Evolutionary conservation across 1,284 basidiomycete species (phyloP).

Genomic region (Ustilago curta): DNA sequence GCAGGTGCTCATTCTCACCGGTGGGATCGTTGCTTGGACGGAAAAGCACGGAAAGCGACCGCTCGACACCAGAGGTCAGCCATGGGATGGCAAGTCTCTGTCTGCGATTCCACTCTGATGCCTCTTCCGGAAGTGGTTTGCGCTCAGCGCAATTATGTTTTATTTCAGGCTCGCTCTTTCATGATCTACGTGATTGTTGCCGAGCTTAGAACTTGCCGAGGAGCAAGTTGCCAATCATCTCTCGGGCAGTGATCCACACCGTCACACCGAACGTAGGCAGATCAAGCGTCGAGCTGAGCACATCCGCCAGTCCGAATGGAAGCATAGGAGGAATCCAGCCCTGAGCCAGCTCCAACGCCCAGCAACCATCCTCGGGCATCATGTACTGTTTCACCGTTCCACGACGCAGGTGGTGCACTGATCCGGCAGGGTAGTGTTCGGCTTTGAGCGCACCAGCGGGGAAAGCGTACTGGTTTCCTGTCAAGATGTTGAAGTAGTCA

Average conservation of each 20-base stretch:
- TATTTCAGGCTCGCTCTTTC: not conserved
- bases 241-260: conserved; percentile 77
- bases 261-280: conserved; percentile 85
- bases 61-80: conserved; percentile 41
- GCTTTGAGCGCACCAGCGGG: conserved; percentile 81
- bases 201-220: conserved; percentile 41
- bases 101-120: conserved; percentile 35
- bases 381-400: conserved; percentile 95
- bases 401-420: conserved; percentile 83
- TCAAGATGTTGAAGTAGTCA: conserved; percentile 96
- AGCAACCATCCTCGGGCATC: conserved; percentile 89
- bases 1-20: conserved; percentile 58
- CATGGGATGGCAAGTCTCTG: conserved; percentile 41
- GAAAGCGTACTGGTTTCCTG: conserved; percentile 93
- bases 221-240: conserved; percentile 65
- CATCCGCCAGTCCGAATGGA: conserved; percentile 91
- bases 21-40: conserved; percentile 61
- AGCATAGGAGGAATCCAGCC: conserved; percentile 73
- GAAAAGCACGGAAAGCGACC: conserved; percentile 42
- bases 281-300: conserved; percentile 88
- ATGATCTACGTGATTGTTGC: not conserved
- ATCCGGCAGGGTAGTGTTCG: conserved; percentile 85
- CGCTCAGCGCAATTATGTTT: not conserved
- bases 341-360: conserved; percentile 92
- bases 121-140: not conserved